Evolutionary conservation across 495 filamentous ascomycete species (phyloP).

Genomic region (Oidiodendron maius): DNA sequence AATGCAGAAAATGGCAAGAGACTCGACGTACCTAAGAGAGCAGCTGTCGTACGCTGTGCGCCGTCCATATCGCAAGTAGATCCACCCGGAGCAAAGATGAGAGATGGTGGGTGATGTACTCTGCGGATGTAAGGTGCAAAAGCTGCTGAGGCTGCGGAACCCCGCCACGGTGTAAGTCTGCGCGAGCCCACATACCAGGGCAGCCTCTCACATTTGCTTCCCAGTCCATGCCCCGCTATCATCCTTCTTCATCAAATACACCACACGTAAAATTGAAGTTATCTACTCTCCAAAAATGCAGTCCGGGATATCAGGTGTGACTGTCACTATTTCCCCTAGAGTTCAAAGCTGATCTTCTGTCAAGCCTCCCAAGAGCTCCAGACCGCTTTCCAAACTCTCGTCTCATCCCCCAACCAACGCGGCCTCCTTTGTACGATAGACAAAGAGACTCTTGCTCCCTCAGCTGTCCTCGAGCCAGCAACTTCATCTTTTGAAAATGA

Average conservation of each 20-base stretch:
- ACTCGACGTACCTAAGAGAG: constrained; percentile 16
- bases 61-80: constrained; percentile 11
- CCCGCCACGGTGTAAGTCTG: not conserved
- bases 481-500: constrained; percentile 58
- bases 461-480: constrained; percentile 46
- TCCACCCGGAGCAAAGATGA: constrained; percentile 1
- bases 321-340: not conserved
- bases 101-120: not conserved
- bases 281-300: constrained; percentile 66
- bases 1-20: not conserved
- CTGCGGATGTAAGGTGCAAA: not conserved
- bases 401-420: constrained; percentile 56
- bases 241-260: not conserved
- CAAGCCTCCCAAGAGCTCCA: constrained; percentile 83
- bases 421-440: constrained; percentile 78
- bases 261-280: not conserved
- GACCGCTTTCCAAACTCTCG: constrained; percentile 69
- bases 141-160: not conserved
- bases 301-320: constrained; percentile 75
- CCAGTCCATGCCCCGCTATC: not conserved
- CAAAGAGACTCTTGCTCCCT: constrained; percentile 65
- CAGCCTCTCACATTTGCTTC: no score
- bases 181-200: not conserved
- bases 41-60: constrained; percentile 12
- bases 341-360: not conserved